Base-by-base conservation (phyloP, 2,329 filamentous ascomycete genomes). In the Aspergillus sp. region DNA sequence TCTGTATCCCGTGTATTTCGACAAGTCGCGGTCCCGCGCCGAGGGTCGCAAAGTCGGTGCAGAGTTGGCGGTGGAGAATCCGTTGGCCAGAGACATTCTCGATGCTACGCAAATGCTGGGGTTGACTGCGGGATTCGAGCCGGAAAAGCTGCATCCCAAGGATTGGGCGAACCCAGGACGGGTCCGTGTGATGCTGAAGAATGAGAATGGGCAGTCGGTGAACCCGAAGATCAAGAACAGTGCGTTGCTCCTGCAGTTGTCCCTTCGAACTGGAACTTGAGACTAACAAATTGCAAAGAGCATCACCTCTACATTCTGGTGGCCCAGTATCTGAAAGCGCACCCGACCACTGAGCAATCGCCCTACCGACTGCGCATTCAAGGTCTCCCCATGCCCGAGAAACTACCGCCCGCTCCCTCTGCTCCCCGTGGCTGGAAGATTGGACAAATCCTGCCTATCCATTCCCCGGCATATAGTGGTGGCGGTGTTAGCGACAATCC, bases 161-260 rank as follows among this genome's bases (percentile, higher is more conserved):
- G 94, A 99, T 77, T 99, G 94, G 94, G 87, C 88, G 51, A 99
- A 99, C 76, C 94, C 94, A 11, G 94, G 94, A 3, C 82, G 94
- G 53, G 89, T 97, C 57, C 85, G 89, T 62, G 84, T 97, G 46
- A 76, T 86, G 65, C 76, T 96, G 51, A 87, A 76, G 51, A 69
- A 81, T 57, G 78, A 82, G 42, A 64, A 71, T 54, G 82, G 82
- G 32, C 73, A 73, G 56, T 65, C 73, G 43, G 64, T 79, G 35
- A 80, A 79, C 56, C 62, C 73, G 22, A 74, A 73, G 26, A 77
- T 89, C 43, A 84, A 84, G 68, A 89, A 87, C 64, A 89, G 82
- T 84, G 73, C 49, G 81, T 42, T 38, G 20, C 24, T 45, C 17
- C 19, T n/a, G 33, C 43, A 41, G 4, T 36, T 51, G 30, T 10